Conservation (phyloP, 176 grass and related monocot species). For the Tillandsia fasciculata region DNA sequence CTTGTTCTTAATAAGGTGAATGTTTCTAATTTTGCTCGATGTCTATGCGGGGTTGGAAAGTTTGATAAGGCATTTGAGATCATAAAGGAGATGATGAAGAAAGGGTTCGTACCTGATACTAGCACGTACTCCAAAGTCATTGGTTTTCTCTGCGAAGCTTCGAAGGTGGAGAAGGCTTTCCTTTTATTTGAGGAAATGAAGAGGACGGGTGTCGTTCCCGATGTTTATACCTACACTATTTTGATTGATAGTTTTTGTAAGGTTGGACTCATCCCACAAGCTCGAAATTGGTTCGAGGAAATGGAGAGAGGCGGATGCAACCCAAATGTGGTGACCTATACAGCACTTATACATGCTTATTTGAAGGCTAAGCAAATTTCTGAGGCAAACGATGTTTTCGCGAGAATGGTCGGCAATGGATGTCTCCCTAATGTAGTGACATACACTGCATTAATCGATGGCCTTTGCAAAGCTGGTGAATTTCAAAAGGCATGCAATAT, state of each 20-base stretch:
- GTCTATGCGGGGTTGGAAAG: slow-evolving; percentile 62
- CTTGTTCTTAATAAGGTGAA: slow-evolving; percentile 91
- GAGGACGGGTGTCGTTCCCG: slow-evolving; percentile 44
- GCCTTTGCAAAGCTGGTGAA: slow-evolving; percentile 78
- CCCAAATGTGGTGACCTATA: slow-evolving; percentile 86
- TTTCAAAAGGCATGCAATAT: slow-evolving; percentile 60
- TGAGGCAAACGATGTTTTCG: slow-evolving; percentile 64
- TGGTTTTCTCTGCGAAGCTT: slow-evolving; percentile 57
- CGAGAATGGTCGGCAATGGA: slow-evolving; percentile 57
- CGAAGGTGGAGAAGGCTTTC: slow-evolving; percentile 65
- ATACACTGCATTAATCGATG: slow-evolving; percentile 85
- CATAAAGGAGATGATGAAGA: slow-evolving; percentile 79
- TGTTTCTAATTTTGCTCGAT: slow-evolving; percentile 61
- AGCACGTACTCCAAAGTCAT: slow-evolving; percentile 80
- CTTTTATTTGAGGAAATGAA: slow-evolving; percentile 98
- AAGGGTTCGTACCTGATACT: slow-evolving; percentile 82
- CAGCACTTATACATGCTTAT: slow-evolving; percentile 88
- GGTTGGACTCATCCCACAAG: slow-evolving; percentile 69
- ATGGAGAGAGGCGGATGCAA: slow-evolving; percentile 58
- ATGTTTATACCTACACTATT: slow-evolving; percentile 96
- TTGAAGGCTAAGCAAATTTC: slow-evolving; percentile 64
- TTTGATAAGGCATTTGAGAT: slow-evolving; percentile 90
- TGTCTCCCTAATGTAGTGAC: slow-evolving; percentile 76
- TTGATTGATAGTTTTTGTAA: slow-evolving; percentile 97
- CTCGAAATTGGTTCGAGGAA: slow-evolving; percentile 63